phyloP scores from a whole-genome alignment of 257 asterid genomes.

The Scutellaria baicalensis region DNA sequence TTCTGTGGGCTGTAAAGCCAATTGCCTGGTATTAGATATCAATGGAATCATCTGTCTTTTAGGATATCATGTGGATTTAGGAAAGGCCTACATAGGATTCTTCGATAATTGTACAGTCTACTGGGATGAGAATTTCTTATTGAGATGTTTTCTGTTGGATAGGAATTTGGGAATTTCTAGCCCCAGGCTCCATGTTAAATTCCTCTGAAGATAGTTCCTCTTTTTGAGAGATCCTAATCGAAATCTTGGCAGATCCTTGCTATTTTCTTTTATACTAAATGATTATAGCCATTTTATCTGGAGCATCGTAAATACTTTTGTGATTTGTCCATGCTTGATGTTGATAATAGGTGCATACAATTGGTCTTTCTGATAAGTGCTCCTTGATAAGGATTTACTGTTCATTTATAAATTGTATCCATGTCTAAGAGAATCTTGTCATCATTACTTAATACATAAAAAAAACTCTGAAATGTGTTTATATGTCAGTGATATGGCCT shows the following conservation, averaged over 20 bases:
- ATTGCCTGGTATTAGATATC: neutral
- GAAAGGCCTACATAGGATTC: neutral
- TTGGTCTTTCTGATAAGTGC: neutral
- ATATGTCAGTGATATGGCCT: neutral
- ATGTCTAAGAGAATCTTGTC: neutral
- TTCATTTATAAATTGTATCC: neutral
- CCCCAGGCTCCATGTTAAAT: neutral
- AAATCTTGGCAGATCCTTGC: neutral
- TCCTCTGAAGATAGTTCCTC: neutral
- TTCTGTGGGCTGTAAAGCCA: constrained; percentile 5
- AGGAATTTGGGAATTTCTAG: neutral
- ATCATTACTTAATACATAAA: neutral
- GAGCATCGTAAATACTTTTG: neutral
- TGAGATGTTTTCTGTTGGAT: neutral
- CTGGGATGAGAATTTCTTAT: constrained; percentile 12
- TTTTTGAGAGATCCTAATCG: neutral
- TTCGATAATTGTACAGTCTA: neutral
- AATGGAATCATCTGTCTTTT: neutral
- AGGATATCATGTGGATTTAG: constrained; percentile 8
- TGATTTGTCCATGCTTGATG: neutral
- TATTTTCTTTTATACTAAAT: neutral
- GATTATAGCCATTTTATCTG: neutral
- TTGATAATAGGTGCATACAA: neutral
- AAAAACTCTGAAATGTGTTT: neutral
- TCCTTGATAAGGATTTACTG: neutral